Base-by-base conservation (phyloP, 129 eudicot genomes). In the Ambrosia trifida region DNA sequence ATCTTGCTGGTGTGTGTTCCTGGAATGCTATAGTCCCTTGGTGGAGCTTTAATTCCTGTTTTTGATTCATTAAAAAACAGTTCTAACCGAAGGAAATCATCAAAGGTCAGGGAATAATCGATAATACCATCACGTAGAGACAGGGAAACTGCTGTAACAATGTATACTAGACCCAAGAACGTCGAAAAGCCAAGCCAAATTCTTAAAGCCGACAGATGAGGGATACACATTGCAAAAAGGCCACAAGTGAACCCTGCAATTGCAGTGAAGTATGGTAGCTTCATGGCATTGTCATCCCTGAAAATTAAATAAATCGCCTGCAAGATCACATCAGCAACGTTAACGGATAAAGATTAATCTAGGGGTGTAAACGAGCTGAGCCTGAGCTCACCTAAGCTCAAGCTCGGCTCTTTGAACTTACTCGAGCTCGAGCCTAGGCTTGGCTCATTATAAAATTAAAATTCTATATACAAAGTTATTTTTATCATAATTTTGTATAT, bases 111-210 rank as follows among this genome's bases (percentile, higher is more conserved):
- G 64, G 57, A 84, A 33, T 10, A 59, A 40, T 66, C 62, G 49
- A 60, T 18, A 65, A 32, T 94, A 94, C 99, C 99, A 79, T 94
- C 99, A 65, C 81, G 85, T 50, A 84, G 78, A 40, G 99, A 82
- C 24, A 94, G 82, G 6, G 57, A 89, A 68, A 87, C 12, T 61
- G 87, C 97, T 28, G 81, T 66, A 53, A 78, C 78, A 45, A 90
- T 85, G 77, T 94, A 94, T 30, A 86, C 68, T n/a, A 90, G 80
- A 69, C 94, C 81, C 70, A 86, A 81, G 74, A 95, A 24, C 6
- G 96, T 88, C 30, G 99, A 95, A 80, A 90, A 75, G 30, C 83
- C 94, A 35, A 95, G 88, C 96, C 97, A 95, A 50, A 84, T 31
- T 64, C 86, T 60, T 35, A 95, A 76, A 54, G 95, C 96, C 12